phyloP scores from a whole-genome alignment of 78 protist genomes.

The Dictyostelium firmibasis region DNA sequence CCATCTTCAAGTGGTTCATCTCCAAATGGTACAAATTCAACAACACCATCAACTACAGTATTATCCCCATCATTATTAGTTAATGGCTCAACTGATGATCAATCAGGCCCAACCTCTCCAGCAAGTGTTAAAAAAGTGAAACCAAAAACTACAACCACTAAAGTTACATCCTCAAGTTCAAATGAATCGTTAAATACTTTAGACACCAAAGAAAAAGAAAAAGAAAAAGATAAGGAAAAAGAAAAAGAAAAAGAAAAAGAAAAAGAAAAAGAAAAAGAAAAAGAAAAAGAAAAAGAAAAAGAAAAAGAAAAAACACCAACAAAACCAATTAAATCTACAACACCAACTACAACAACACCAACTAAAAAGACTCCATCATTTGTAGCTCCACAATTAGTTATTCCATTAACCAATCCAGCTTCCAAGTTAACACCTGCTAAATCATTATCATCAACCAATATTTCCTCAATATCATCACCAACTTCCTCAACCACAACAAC shows the following conservation, averaged over 20 bases:
- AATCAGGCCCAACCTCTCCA: slow-evolving; percentile 5
- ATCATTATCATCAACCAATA: neutral
- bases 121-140: neutral
- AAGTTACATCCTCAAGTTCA: neutral
- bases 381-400: slow-evolving; percentile 16
- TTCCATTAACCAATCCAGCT: slow-evolving; percentile 27
- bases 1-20: neutral
- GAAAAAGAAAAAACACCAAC: slow-evolving; percentile 9
- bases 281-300: neutral
- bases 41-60: neutral
- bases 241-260: neutral
- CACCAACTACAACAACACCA: slow-evolving; percentile 7
- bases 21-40: neutral
- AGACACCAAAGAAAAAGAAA: neutral
- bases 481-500: neutral
- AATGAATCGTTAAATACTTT: neutral
- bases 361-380: slow-evolving; percentile 38
- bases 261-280: neutral
- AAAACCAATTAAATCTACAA: neutral
- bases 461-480: neutral
- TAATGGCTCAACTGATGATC: neutral
- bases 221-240: neutral
- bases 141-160: neutral
- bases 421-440: slow-evolving; percentile 1
- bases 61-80: neutral